These are phyloP conservation scores for Phytophthora megakarya DNA, from an alignment of 352 stramenopile genomes.

Conservation along the genomic window DNA sequence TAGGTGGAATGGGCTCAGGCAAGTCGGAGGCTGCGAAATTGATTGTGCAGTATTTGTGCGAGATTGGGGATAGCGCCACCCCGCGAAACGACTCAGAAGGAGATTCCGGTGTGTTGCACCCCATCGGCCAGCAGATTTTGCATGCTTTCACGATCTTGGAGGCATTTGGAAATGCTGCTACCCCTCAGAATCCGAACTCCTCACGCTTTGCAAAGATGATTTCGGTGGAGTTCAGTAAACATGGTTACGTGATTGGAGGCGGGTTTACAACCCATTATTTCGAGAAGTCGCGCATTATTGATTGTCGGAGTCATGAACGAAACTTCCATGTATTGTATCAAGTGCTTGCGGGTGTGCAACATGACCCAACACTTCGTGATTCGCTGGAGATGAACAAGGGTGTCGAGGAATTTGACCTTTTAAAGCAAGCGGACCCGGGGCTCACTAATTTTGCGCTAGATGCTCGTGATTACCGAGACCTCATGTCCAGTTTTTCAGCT, in stretches of 20 bases:
- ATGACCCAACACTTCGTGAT: conserved; percentile 72
- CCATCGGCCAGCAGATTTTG: conserved; percentile 82
- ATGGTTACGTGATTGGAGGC: conserved; percentile 78
- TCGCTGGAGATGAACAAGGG: conserved; percentile 67
- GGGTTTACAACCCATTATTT: conserved; percentile 85
- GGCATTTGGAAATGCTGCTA: conserved; percentile 71
- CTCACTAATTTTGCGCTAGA: conserved; percentile 58
- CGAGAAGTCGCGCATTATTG: conserved; percentile 85
- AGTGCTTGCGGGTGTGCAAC: conserved; percentile 75
- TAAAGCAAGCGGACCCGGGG: conserved; percentile 51
- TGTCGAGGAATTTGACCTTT: conserved; percentile 60
- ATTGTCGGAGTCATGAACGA: conserved; percentile 72
- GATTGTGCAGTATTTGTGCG: conserved; percentile 83
- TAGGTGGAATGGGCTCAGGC: conserved; percentile 73
- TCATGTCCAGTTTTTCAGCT: conserved; percentile 83
- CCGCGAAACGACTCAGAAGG: conserved; percentile 41
- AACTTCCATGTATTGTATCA: conserved; percentile 97
- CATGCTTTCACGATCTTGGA: conserved; percentile 84
- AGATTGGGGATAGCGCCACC: conserved; percentile 66
- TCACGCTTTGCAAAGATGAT: conserved; percentile 87
- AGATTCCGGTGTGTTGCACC: conserved; percentile 62
- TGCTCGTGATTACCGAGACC: conserved; percentile 73
- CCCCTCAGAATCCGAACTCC: conserved; percentile 67
- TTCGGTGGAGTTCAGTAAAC: conserved; percentile 80
- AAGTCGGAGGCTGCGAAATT: conserved; percentile 85